phyloP scores from a whole-genome alignment of 257 asterid species.

The Rubia yunnanensis region DNA sequence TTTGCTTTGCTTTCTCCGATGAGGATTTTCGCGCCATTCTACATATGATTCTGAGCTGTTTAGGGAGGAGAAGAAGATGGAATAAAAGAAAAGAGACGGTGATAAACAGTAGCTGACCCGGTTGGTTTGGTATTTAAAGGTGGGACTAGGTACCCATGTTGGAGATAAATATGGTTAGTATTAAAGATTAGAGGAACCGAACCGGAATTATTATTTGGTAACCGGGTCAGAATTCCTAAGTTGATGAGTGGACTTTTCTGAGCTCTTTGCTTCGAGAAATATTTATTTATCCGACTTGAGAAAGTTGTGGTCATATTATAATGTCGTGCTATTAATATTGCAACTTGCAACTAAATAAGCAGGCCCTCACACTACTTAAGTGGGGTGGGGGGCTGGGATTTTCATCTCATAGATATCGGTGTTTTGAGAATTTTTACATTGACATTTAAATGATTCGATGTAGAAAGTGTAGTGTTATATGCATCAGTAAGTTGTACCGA shows the following conservation, averaged over 20 bases:
- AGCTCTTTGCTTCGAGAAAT: not conserved
- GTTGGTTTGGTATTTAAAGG: constrained; percentile 25
- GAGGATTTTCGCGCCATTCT: constrained; percentile 34
- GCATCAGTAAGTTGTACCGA: too few relatives aligned
- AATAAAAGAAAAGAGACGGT: constrained; percentile 17
- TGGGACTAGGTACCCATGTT: constrained; percentile 16
- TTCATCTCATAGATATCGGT: too few relatives aligned
- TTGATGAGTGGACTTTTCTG: not conserved
- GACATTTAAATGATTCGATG: too few relatives aligned
- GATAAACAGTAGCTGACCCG: constrained; percentile 13
- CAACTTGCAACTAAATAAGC: not conserved
- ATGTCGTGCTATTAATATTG: not conserved
- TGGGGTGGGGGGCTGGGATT: too few relatives aligned
- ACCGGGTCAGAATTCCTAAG: not conserved
- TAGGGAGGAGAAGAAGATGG: not conserved
- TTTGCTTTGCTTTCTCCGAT: constrained; percentile 33
- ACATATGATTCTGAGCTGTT: not conserved
- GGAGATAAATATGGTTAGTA: not conserved
- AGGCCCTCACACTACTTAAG: too few relatives aligned
- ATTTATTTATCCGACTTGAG: too few relatives aligned
- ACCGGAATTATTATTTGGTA: not conserved
- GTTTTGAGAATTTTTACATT: too few relatives aligned
- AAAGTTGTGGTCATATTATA: not conserved
- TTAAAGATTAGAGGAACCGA: not conserved
- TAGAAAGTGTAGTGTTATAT: too few relatives aligned